Evolutionary conservation across 2,329 filamentous ascomycete species (phyloP).

Genomic region (Aspergillus sclerotialis): DNA sequence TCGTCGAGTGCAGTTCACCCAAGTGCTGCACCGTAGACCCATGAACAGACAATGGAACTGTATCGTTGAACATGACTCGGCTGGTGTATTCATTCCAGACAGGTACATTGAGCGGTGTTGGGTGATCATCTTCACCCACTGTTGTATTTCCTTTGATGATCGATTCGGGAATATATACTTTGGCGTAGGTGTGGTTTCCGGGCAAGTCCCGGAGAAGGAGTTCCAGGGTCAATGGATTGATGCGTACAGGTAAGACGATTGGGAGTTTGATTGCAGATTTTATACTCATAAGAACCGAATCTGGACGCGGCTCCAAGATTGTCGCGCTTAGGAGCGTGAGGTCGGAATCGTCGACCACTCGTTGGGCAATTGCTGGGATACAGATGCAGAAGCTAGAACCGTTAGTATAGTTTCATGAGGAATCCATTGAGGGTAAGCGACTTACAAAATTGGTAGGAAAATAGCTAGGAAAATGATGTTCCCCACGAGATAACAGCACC

Average conservation of each 20-base stretch:
- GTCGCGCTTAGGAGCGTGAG: conserved; percentile 29
- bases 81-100: conserved; percentile 27
- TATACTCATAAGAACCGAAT: conserved; percentile 27
- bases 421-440: conserved; percentile 1
- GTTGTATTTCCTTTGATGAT: conserved; percentile 30
- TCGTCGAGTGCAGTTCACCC: conserved; percentile 24
- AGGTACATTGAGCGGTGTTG: conserved; percentile 20
- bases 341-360: conserved; percentile 29
- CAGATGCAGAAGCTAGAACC: conserved; percentile 29
- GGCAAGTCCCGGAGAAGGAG: conserved; percentile 26
- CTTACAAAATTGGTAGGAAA: conserved; percentile 35
- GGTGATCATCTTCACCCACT: conserved; percentile 15
- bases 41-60: conserved; percentile 18
- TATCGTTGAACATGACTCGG: conserved; percentile 21
- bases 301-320: conserved; percentile 26
- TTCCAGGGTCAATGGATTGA: conserved; percentile 27
- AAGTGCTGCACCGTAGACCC: conserved; percentile 23
- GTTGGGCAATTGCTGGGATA: conserved; percentile 35
- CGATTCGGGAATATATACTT: conserved; percentile 14
- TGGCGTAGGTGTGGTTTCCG: conserved; percentile 22
- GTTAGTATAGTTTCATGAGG: conserved; percentile 4
- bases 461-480: conserved; percentile 32
- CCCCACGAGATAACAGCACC: conserved; percentile 30
- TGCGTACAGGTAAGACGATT: conserved; percentile 26
- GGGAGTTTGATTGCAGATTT: conserved; percentile 30